A percentile compares a stretch with the other conserved stretches of the same genome.
Evolutionary conservation across 805 yeast species (phyloP).

Genomic region (Suhomyces tanzawaensis): DNA sequence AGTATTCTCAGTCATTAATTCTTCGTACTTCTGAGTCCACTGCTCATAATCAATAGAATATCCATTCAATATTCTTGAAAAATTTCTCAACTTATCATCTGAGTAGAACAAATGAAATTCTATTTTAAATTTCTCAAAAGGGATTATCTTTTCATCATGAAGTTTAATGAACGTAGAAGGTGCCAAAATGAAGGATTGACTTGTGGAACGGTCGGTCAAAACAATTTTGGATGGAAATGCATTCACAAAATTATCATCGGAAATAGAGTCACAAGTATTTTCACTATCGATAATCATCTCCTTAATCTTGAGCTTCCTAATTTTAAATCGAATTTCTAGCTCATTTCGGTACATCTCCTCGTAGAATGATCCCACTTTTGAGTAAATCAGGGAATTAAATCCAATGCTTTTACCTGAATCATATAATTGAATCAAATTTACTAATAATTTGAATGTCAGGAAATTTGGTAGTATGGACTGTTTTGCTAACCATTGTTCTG

Average conservation of each 20-base stretch:
- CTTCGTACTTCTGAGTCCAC: conserved; percentile 52
- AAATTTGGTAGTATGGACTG: conserved; percentile 53
- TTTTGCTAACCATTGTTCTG: conserved; percentile 49
- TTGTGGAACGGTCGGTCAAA: conserved; percentile 24
- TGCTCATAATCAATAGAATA: conserved; percentile 46
- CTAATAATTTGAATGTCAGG: conserved; percentile 47
- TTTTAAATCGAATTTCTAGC: conserved; percentile 35
- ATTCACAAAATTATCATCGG: conserved; percentile 52
- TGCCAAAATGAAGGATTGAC: conserved; percentile 32
- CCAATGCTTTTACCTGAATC: conserved; percentile 29
- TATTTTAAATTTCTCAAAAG: conserved; percentile 17
- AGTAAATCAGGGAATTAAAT: conserved; percentile 36
- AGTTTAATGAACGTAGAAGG: conserved; percentile 30
- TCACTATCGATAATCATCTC: conserved; percentile 35
- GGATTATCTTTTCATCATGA: conserved; percentile 7
- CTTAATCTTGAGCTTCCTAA: conserved; percentile 31
- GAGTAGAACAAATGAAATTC: conserved; percentile 48
- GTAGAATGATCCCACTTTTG: conserved; percentile 32
- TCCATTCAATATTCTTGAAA: conserved; percentile 34
- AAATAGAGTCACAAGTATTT: conserved; percentile 36
- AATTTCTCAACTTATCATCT: conserved; percentile 49
- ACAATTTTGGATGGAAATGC: conserved; percentile 57
- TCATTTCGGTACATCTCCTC: conserved; percentile 40
- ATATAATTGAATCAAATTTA: conserved; percentile 45
- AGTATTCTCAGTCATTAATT: conserved; percentile 32